Conservation (phyloP, 164 flowering plant species). For the Taxillus chinensis region DNA sequence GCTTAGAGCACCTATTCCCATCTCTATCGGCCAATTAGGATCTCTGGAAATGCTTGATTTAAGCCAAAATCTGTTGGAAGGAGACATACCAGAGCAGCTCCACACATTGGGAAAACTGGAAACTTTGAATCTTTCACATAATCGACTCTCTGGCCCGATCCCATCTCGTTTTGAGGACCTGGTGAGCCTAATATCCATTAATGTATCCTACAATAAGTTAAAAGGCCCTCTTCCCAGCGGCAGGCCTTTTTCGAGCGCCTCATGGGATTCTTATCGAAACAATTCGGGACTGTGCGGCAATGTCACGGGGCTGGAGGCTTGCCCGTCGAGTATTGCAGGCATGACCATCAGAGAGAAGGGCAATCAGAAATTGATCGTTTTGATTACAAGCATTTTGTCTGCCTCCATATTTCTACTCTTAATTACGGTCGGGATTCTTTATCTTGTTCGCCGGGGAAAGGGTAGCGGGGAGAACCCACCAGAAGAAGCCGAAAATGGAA, state of each 20-base stretch:
- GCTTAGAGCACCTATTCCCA: not conserved
- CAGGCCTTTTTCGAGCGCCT: not conserved
- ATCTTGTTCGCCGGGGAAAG: not conserved
- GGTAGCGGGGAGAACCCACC: not conserved
- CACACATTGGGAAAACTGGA: not conserved
- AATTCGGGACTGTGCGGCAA: not conserved
- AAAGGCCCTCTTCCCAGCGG: not conserved
- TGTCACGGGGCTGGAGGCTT: not conserved
- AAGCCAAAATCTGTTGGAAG: not conserved
- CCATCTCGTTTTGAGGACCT: not conserved
- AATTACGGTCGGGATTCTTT: not conserved
- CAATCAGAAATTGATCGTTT: not conserved
- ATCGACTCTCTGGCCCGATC: not conserved
- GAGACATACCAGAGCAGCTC: not conserved
- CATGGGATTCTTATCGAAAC: not conserved
- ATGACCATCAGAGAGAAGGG: not conserved
- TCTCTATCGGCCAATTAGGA: not conserved
- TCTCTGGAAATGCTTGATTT: not conserved
- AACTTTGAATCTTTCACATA: not conserved
- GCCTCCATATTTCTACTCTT: not conserved
- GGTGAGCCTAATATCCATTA: not conserved
- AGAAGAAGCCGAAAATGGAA: not conserved
- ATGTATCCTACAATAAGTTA: not conserved
- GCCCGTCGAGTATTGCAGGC: not conserved
- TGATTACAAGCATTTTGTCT: not conserved